These are phyloP conservation scores for Lepidium didymum DNA, from an alignment of 345 rosid genomes.

Conservation along the genomic window DNA sequence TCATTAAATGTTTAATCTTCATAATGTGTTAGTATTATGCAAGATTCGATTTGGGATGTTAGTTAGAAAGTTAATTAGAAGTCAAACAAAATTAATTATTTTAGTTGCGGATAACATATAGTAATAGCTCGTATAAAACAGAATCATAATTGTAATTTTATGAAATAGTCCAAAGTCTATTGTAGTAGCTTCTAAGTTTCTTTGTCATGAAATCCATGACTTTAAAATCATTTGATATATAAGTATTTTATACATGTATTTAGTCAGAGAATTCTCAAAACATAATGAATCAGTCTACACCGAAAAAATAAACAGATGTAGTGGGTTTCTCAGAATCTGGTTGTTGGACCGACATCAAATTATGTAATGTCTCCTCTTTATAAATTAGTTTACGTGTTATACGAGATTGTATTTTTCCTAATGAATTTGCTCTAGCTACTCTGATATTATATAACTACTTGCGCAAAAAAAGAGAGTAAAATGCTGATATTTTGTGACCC, in stretches of 20 bases:
- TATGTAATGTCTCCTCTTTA: no score
- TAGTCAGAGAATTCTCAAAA: no score
- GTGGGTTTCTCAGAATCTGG: no score
- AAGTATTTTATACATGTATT: not conserved
- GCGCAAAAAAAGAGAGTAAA: no score
- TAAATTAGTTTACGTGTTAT: no score
- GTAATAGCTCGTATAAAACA: not conserved
- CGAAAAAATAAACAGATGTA: no score
- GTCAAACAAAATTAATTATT: not conserved
- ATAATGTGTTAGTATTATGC: not conserved
- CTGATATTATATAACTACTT: no score
- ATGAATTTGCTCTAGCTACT: no score
- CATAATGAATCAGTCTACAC: no score
- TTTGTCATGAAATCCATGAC: not conserved
- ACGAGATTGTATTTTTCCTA: no score
- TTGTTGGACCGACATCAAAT: no score
- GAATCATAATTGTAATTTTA: conserved; percentile 9
- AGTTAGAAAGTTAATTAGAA: not conserved
- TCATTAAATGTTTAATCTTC: not conserved
- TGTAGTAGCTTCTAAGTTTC: conserved; percentile 22
- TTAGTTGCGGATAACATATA: not conserved
- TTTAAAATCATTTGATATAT: conserved; percentile 4
- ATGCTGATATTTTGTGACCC: no score
- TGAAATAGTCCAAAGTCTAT: not conserved
- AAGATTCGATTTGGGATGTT: not conserved